Conservation (phyloP, 2,329 filamentous ascomycete genomes). For the Alternaria brassicae region DNA sequence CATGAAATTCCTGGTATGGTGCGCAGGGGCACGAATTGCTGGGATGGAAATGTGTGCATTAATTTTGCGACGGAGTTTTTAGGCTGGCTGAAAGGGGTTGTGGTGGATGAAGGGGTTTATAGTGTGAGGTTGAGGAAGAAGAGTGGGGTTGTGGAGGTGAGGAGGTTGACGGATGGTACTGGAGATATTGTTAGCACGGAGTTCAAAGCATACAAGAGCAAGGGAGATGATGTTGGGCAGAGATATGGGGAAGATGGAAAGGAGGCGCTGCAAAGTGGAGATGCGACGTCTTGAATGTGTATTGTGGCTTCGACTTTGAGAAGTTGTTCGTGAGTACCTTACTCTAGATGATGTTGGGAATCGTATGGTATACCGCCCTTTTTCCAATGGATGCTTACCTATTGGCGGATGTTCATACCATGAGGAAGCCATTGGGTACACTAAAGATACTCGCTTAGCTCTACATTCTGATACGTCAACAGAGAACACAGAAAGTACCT, state of each 20-base stretch:
- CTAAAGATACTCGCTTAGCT: not conserved
- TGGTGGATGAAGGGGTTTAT: conserved; percentile 77
- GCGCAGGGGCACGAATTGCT: conserved; percentile 70
- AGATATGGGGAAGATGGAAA: not conserved
- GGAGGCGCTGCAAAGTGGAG: not conserved
- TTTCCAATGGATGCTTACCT: not conserved
- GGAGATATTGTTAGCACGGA: conserved; percentile 78
- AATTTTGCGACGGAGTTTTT: conserved; percentile 84
- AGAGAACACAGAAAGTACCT: not conserved
- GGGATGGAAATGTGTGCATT: conserved; percentile 94
- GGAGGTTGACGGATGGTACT: conserved; percentile 75
- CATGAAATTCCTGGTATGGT: conserved; percentile 78
- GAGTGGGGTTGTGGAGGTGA: conserved; percentile 73
- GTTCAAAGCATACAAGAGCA: conserved; percentile 72
- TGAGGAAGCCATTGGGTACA: not conserved
- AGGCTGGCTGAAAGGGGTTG: conserved; percentile 72
- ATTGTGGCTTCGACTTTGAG: not conserved
- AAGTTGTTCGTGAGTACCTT: not conserved
- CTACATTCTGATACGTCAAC: not conserved
- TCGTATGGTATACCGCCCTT: too few relatives aligned
- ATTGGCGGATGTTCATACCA: not conserved
- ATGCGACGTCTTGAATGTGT: not conserved
- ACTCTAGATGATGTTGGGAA: too few relatives aligned
- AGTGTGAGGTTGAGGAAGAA: conserved; percentile 72
- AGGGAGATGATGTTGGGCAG: not conserved